Evolutionary conservation across 1,284 basidiomycete species (phyloP), one percentile per base, ranked within the genome.

Genomic region (Thecaphora thlaspeos): DNA sequence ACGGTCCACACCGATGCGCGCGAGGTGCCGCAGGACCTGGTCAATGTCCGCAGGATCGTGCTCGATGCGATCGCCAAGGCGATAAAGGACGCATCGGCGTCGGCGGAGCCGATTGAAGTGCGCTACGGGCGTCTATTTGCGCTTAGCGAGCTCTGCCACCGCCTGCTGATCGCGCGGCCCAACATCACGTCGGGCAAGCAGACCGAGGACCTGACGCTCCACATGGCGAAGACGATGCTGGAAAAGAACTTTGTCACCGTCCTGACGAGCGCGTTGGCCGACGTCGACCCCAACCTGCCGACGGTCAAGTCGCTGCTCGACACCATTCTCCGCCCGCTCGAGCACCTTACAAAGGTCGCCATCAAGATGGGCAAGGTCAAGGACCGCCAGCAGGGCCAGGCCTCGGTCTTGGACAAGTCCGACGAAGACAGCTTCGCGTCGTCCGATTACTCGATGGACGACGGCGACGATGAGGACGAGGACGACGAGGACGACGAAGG

Each of bases 181-280:
- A 87, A 88, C 73, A 57, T 44, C 47, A 49, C 51, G 1, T 52
- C 51, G 22, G 63, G 56, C 37, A 66, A 61, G 47, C 67, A 61
- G 43, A 57, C 84, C 54, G 89, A 93, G 40, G 93, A 95, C 46
- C 82, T 85, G 12, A 87, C 88, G 2, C 88, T 92, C 17, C 92
- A 96, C 62, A 84, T 97, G 53, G 91, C 95, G 39, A 98, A 97
- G 81, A 84, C 93, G 61, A 98, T 99, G 95, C 81, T 99, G 41
- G 95, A 99, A 82, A 96, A 97, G 82, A 91, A 91, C 76, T 95
- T 90, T 71, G 95, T 97, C 19, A 84, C 88, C 7, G 87, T 88
- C 3, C 82, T 99, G 30, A 97, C 95, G 0, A 88, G 83, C 46
- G 88, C 91, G 12, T 83, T 97, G 10, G 87, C 90, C 8, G 95